Evolutionary conservation across 352 stramenopile species (phyloP).

Genomic region (Phytopythium mirpurense): DNA sequence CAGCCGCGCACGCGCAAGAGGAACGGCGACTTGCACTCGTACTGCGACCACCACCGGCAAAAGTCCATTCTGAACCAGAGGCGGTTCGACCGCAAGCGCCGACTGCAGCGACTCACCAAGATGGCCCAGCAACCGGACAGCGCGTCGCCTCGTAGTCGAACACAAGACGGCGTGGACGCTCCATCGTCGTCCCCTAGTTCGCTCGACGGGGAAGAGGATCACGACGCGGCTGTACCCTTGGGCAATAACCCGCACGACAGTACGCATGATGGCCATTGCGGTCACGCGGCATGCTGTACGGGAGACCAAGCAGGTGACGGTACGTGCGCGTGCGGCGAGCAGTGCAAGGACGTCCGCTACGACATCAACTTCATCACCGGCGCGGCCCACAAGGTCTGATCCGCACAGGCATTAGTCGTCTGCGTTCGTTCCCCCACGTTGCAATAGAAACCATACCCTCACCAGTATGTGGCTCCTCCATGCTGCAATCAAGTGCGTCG

Average conservation of each 20-base stretch:
- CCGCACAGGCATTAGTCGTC: too few relatives aligned
- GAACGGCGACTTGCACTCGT: conserved; percentile 55
- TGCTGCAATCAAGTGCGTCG: too few relatives aligned
- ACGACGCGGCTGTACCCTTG: background rate
- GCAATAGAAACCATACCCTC: too few relatives aligned
- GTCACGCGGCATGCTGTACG: background rate
- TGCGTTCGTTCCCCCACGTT: too few relatives aligned
- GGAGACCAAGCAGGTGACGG: background rate
- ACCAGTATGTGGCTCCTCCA: too few relatives aligned
- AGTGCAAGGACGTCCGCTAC: conserved; percentile 8
- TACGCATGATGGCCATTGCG: background rate
- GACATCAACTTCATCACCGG: conserved; percentile 5
- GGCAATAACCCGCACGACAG: background rate
- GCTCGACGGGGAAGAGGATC: background rate
- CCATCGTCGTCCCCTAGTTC: background rate
- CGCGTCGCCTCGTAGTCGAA: background rate
- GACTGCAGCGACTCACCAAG: background rate
- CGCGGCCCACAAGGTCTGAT: background rate
- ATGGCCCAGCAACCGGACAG: background rate
- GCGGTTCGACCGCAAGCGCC: conserved; percentile 45
- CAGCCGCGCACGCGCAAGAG: conserved; percentile 60
- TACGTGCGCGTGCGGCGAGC: background rate
- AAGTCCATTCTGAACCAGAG: conserved; percentile 57
- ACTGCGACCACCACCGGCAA: conserved; percentile 58
- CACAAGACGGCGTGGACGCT: background rate